These are phyloP conservation scores for Plectosphaerella cucumerina DNA, from an alignment of 2,329 filamentous ascomycete species.

Conservation along the genomic window DNA sequence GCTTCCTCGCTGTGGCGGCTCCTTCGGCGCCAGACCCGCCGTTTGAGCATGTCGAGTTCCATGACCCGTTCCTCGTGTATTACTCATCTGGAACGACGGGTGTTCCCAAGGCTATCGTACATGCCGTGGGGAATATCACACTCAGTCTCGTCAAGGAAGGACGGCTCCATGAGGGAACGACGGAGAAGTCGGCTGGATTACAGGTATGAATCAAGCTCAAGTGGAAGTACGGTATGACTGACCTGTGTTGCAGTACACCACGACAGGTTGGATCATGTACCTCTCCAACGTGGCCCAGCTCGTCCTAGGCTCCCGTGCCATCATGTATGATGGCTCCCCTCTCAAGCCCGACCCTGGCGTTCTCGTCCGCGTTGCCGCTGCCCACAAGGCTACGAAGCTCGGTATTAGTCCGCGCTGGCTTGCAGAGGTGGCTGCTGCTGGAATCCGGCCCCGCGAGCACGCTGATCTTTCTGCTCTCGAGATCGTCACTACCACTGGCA, in stretches of 20 bases:
- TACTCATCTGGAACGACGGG: slow-evolving; percentile 82
- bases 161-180: slow-evolving; percentile 40
- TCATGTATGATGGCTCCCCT: slow-evolving; percentile 82
- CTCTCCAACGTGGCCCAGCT: slow-evolving; percentile 56
- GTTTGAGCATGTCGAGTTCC: slow-evolving; percentile 62
- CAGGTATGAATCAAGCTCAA: no score
- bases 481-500: slow-evolving; percentile 69
- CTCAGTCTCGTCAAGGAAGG: slow-evolving; percentile 56
- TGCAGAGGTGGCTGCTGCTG: slow-evolving; percentile 63
- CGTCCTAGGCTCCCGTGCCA: slow-evolving; percentile 52
- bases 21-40: slow-evolving; percentile 28
- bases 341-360: slow-evolving; percentile 65
- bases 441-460: slow-evolving; percentile 56
- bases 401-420: slow-evolving; percentile 76
- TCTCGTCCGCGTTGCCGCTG: slow-evolving; percentile 58
- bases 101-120: slow-evolving; percentile 80
- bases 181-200: slow-evolving; percentile 35
- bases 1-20: slow-evolving; percentile 35
- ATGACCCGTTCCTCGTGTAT: slow-evolving; percentile 72
- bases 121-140: slow-evolving; percentile 64
- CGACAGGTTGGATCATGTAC: slow-evolving; percentile 90
- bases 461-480: slow-evolving; percentile 59
- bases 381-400: slow-evolving; percentile 65
- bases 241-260: slow-evolving; percentile 46
- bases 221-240: no score